Base-by-base conservation (phyloP, 345 rosid species). In the Turnera subulata region DNA sequence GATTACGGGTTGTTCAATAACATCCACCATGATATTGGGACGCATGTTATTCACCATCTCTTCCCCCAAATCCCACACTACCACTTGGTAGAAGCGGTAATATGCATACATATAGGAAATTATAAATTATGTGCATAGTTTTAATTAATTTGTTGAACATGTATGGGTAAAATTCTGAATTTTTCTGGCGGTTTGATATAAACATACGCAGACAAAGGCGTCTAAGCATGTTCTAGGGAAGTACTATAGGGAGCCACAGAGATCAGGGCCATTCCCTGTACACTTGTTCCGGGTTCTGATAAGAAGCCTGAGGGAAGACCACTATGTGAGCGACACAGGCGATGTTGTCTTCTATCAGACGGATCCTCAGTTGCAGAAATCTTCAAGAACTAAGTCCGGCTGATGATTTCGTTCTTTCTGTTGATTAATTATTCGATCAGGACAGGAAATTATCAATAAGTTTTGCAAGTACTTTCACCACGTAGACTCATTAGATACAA, bases 61-160 rank as follows among this genome's bases (percentile, higher is more conserved):
- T 90, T 90, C 76, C 97, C 97, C 65, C 95, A 90, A 64, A 90
- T 90, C 78, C 97, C 95, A 33, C 97, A 86, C 62, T 86, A 90
- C 58, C 90, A 81, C 67, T 64, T 90, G 38, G 81, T 81, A 6
- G 97, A 90, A 58, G 97, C 97, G 61, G 97, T 88, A 56, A 71
- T n/a, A n/a, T n/a, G n/a, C n/a, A n/a, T n/a, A n/a, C n/a, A n/a
- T n/a, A n/a, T n/a, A n/a, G n/a, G n/a, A n/a, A n/a, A n/a, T n/a
- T n/a, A n/a, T n/a, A n/a, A n/a, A n/a, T n/a, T 29, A 29, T 29
- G 4, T 8, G 35, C 35, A 29, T 29, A 29, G 35, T 8, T 4
- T 3, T 3, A 29, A 29, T 8, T 29, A 29, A n/a, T n/a, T n/a
- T n/a, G n/a, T n/a, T n/a, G n/a, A n/a, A 29, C 35, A 29, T 4